These are phyloP conservation scores for Sphagnum magellanicum DNA, from an alignment of 228 moss, liverwort and hornwort species.

Conservation along the genomic window DNA sequence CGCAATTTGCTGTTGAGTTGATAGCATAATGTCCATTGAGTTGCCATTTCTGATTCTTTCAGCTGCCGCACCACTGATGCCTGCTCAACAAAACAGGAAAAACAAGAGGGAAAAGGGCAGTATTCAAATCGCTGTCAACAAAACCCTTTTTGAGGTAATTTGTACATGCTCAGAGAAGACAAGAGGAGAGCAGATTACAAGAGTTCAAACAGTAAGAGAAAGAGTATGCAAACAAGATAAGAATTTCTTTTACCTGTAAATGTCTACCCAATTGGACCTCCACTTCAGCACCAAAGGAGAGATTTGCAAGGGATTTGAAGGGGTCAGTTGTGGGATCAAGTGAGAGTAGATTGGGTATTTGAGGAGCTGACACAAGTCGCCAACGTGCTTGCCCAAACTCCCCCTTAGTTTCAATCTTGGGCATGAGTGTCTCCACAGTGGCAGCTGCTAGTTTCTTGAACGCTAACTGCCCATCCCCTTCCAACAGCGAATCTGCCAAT, in stretches of 20 bases:
- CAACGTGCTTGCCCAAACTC: conserved; percentile 98
- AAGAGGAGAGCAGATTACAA: too few relatives aligned
- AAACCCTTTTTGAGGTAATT: too few relatives aligned
- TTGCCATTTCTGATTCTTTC: conserved; percentile 98
- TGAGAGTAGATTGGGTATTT: conserved; percentile 93
- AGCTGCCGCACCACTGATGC: conserved; percentile 92
- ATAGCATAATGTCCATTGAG: conserved; percentile 93
- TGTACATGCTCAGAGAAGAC: too few relatives aligned
- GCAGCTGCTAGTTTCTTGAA: conserved; percentile 97
- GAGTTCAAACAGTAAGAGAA: too few relatives aligned
- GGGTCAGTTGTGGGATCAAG: conserved; percentile 98
- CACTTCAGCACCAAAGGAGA: conserved; percentile 97
- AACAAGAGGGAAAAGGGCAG: too few relatives aligned
- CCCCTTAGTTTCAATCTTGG: conserved; percentile 94
- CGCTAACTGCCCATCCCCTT: conserved; percentile 96
- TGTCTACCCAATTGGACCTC: conserved; percentile 97
- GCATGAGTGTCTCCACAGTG: conserved; percentile 97
- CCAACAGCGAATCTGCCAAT: conserved; percentile 87
- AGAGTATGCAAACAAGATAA: too few relatives aligned
- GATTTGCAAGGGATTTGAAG: conserved; percentile 97
- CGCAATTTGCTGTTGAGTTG: conserved; percentile 97
- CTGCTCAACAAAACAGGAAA: conserved; percentile 23
- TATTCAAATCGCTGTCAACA: too few relatives aligned
- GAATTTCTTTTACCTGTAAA: conserved; percentile 56
- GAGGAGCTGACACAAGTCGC: conserved; percentile 98